Percentiles rank a stretch among this genome's conserved stretches.
Conservation (phyloP, 257 asterid genomes). For the Solanum virginianum region DNA sequence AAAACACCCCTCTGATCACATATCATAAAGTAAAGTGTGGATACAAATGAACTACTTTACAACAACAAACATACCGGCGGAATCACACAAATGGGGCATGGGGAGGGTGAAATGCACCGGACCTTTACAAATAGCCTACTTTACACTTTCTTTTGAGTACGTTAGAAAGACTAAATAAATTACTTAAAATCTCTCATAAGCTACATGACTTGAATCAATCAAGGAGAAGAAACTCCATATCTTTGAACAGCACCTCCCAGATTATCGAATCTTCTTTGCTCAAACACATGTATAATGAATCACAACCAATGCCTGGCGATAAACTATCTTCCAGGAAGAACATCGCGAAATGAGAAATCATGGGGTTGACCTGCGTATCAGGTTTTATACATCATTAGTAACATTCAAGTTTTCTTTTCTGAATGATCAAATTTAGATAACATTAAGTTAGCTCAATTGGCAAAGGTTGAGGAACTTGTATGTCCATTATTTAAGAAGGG, state of each 20-base stretch:
- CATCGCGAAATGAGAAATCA: conserved; percentile 60
- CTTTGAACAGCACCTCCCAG: not conserved
- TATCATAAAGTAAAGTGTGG: not conserved
- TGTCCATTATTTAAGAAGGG: not conserved
- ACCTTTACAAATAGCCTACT: not conserved
- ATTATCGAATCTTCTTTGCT: not conserved
- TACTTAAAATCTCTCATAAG: not conserved
- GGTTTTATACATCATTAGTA: not conserved
- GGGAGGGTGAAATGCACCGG: too few species aligned
- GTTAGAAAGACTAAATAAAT: not conserved
- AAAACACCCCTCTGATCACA: not conserved
- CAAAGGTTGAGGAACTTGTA: not conserved
- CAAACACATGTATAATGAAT: not conserved
- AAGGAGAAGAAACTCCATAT: not conserved
- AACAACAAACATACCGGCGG: too few species aligned
- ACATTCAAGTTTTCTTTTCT: not conserved
- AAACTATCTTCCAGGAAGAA: conserved; percentile 46
- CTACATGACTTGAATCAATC: not conserved
- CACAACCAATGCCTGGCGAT: not conserved
- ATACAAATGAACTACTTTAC: not conserved
- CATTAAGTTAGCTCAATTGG: not conserved
- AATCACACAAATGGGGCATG: too few species aligned
- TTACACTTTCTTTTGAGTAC: not conserved
- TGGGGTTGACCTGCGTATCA: conserved; percentile 59
- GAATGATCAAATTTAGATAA: not conserved